These are phyloP conservation scores for Xylariaceae sp. DNA, from an alignment of 2,329 filamentous ascomycete genomes.

Conservation along the genomic window DNA sequence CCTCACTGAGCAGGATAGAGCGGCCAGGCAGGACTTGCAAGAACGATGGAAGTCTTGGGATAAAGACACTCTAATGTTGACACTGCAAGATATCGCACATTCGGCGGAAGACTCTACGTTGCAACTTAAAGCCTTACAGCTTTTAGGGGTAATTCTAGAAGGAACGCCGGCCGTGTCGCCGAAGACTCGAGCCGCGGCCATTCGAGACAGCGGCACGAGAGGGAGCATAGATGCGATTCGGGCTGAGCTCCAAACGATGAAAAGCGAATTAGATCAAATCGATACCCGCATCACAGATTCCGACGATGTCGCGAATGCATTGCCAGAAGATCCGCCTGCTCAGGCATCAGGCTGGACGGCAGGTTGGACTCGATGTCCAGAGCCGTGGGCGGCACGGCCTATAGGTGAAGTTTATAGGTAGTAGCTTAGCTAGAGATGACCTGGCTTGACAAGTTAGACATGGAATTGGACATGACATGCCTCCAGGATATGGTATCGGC, in stretches of 20 bases:
- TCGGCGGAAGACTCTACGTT: slow-evolving; percentile 40
- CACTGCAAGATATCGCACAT: slow-evolving; percentile 37
- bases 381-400: slow-evolving; percentile 54
- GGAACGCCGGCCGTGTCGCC: slow-evolving; percentile 14
- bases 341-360: slow-evolving; percentile 16
- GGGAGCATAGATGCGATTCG: slow-evolving; percentile 21
- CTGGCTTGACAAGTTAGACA: too few species aligned
- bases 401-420: slow-evolving; percentile 48
- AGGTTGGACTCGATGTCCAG: slow-evolving; percentile 49
- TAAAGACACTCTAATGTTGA: slow-evolving; percentile 33
- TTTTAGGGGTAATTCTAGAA: slow-evolving; percentile 40
- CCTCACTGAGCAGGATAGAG: slow-evolving; percentile 28
- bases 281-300: slow-evolving; percentile 7
- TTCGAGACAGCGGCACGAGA: slow-evolving; percentile 1
- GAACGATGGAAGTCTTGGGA: slow-evolving; percentile 36
- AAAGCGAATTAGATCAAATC: slow-evolving; percentile 15
- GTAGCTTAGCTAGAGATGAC: not conserved
- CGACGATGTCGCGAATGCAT: slow-evolving; percentile 11
- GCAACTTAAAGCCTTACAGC: slow-evolving; percentile 41
- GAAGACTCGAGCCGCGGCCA: not conserved
- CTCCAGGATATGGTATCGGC: too few species aligned
- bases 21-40: slow-evolving; percentile 17
- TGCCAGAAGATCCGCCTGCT: slow-evolving; percentile 6
- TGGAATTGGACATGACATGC: too few species aligned
- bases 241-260: slow-evolving; percentile 24